A percentile compares a stretch with the other conserved stretches of the same genome.
Evolutionary conservation across 495 filamentous ascomycete genomes (phyloP).

Genomic region (Annulohypoxylon maeteangense): DNA sequence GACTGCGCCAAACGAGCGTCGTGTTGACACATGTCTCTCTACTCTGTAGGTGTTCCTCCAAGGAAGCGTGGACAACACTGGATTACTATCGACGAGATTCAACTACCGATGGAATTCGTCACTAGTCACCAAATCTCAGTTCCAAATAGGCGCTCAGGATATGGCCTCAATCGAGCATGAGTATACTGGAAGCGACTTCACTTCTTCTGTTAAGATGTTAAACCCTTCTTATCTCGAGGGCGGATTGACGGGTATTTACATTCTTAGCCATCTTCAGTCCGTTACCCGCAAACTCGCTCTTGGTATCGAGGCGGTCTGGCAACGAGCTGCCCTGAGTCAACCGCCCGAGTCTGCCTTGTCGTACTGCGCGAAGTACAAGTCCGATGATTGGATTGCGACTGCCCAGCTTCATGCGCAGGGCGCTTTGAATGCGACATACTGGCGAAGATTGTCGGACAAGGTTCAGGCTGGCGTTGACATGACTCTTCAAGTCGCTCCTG

Average conservation of each 20-base stretch:
- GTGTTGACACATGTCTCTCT: slow-evolving; percentile 11
- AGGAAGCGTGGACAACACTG: slow-evolving; percentile 92
- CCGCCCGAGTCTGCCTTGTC: slow-evolving; percentile 86
- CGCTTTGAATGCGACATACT: slow-evolving; percentile 90
- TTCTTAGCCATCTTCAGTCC: slow-evolving; percentile 94
- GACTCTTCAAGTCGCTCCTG: slow-evolving; percentile 84
- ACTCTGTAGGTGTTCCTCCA: slow-evolving; percentile 88
- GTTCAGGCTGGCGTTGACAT: slow-evolving; percentile 96
- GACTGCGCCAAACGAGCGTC: background rate
- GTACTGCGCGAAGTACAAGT: slow-evolving; percentile 90
- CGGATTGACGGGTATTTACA: slow-evolving; percentile 90
- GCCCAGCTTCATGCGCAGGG: slow-evolving; percentile 86
- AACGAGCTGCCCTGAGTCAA: slow-evolving; percentile 78
- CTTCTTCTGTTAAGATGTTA: slow-evolving; percentile 86
- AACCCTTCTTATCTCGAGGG: slow-evolving; percentile 95
- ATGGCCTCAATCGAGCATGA: slow-evolving; percentile 93
- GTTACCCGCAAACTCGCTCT: slow-evolving; percentile 88
- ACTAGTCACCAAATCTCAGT: slow-evolving; percentile 83
- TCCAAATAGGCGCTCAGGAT: slow-evolving; percentile 77
- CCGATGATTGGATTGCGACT: slow-evolving; percentile 88
- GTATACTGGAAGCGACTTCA: slow-evolving; percentile 92
- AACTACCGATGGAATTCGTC: slow-evolving; percentile 87
- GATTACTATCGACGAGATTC: slow-evolving; percentile 80
- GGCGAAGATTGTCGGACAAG: slow-evolving; percentile 91
- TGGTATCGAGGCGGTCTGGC: slow-evolving; percentile 93